These are phyloP conservation scores for Trichoderma parareesei DNA, from an alignment of 495 filamentous ascomycete genomes.

Conservation along the genomic window DNA sequence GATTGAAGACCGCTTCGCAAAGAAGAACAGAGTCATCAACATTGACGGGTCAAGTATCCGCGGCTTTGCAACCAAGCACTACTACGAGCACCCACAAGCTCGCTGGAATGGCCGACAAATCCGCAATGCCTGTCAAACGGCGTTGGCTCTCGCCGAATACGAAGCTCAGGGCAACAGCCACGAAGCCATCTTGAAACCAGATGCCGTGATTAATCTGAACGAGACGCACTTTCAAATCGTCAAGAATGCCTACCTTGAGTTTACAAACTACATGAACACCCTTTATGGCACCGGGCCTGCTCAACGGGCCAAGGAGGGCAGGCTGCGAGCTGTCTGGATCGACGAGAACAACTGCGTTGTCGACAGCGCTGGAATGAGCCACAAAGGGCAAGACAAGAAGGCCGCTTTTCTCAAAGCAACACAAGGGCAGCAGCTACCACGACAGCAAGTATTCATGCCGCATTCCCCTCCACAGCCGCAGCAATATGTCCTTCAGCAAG, in stretches of 20 bases:
- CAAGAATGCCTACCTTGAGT: background rate
- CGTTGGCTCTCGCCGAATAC: conserved; percentile 29
- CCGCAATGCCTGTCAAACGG: conserved; percentile 37
- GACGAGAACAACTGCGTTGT: background rate
- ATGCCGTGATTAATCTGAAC: background rate
- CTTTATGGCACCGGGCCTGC: background rate
- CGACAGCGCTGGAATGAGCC: background rate
- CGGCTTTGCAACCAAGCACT: conserved; percentile 15
- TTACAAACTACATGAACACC: background rate
- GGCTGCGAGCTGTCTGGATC: background rate
- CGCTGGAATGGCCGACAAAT: conserved; percentile 42
- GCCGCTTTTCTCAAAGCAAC: background rate
- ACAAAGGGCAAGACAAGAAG: background rate
- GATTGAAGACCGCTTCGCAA: background rate
- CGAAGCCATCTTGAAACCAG: background rate
- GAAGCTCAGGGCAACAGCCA: background rate
- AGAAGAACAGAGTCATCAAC: background rate
- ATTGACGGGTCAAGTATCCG: conserved; percentile 16
- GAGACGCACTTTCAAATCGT: background rate
- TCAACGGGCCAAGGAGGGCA: background rate
- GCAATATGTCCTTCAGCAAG: background rate
- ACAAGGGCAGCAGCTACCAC: background rate
- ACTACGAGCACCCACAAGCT: conserved; percentile 12
- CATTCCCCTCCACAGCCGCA: background rate
- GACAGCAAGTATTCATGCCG: background rate